Percentiles rank a stretch among this genome's conserved stretches.
These are phyloP conservation scores for Bacterosira constricta DNA, from an alignment of 108 stramenopile species.

Conservation along the genomic window DNA sequence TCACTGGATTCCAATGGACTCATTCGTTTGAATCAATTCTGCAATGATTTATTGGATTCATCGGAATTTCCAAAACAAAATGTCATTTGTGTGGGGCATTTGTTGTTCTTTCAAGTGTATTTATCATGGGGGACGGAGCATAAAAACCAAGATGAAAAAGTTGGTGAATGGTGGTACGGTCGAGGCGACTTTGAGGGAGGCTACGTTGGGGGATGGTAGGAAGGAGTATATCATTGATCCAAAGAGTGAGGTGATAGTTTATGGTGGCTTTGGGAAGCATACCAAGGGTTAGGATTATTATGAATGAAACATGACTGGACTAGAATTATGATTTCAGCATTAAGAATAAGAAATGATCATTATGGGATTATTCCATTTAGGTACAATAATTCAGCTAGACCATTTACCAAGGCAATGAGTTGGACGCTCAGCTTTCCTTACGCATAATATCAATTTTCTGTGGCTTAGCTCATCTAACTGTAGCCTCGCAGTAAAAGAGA, in stretches of 20 bases:
- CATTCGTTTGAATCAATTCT: slow-evolving; percentile 76
- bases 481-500: no score
- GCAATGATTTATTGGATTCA: slow-evolving; percentile 62
- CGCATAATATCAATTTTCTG: no score
- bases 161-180: slow-evolving; percentile 86
- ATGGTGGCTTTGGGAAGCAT: slow-evolving; percentile 83
- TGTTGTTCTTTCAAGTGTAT: slow-evolving; percentile 85
- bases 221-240: slow-evolving; percentile 87
- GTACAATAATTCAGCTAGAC: no score
- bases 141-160: slow-evolving; percentile 79
- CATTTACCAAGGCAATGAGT: no score
- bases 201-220: slow-evolving; percentile 39
- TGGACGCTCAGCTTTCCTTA: no score
- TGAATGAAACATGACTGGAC: no score
- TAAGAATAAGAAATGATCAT: no score
- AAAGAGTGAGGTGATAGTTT: slow-evolving; percentile 65
- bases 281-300: slow-evolving; percentile 29
- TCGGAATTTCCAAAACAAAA: slow-evolving; percentile 50
- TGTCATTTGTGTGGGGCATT: slow-evolving; percentile 86
- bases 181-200: slow-evolving; percentile 75
- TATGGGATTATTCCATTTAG: no score
- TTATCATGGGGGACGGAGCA: slow-evolving; percentile 69
- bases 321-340: no score
- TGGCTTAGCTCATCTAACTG: no score
- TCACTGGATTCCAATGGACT: slow-evolving; percentile 68